Evolutionary conservation across 2,329 filamentous ascomycete genomes (phyloP), one percentile per base, ranked within the genome.

Genomic region (Fusarium continuum): DNA sequence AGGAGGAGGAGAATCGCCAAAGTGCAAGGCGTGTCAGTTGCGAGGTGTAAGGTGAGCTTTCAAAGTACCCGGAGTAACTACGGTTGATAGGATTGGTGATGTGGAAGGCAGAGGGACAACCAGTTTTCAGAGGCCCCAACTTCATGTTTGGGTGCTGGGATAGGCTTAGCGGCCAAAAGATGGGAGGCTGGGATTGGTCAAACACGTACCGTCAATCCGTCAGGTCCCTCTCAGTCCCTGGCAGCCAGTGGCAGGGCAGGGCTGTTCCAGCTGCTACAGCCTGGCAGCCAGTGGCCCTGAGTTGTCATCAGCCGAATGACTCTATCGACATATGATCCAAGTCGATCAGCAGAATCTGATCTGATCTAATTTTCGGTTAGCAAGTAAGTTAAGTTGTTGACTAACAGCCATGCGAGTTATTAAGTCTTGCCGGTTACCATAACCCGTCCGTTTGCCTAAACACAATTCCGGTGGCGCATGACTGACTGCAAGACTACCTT

Each of bases 111-210:
- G 48, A 56, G 36, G 38, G 38, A 55, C 40, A 52, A 46, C 48
- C 38, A 54, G 61, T 45, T 55, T 63, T 49, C 53, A 60, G 50
- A 41, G 38, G 26, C 45, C 51, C 17, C 13, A 54, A 52, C 40
- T 38, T 40, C 39, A 59, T 46, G 32, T 34, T n/a, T 32, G 19
- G 26, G 38, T 47, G 29, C 74, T 74, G 62, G 46, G 72, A 73
- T 70, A 39, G 74, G 76, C 59, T 61, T 76, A 77, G 76, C 70
- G 74, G 54, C n/a, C 50, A 45, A 61, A 57, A 46, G 51, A 57
- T 40, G 32, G 29, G 36, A 17, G 55, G 38, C 8, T 58, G 36
- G 10, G 20, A 54, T 48, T 46, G 44, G 45, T 17, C 35, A 36
- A 9, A 23, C 38, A 47, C 22, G 32, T 38, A 55, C 31, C 28